Base-by-base conservation (phyloP, 805 yeast species). In the Dipodascopsis tothii region DNA sequence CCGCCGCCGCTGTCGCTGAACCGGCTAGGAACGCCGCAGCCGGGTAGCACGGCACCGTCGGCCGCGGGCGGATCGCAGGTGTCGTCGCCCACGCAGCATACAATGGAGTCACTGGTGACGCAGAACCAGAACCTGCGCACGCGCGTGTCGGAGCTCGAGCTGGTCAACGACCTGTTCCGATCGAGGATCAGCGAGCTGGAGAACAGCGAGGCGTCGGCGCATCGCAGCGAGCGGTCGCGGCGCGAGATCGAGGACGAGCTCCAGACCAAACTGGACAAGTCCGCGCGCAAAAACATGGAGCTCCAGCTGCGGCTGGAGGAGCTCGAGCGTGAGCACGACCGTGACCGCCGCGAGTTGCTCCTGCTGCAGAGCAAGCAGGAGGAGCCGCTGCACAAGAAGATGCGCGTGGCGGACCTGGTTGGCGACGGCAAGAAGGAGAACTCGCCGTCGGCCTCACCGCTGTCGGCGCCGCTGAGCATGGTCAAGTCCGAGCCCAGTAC, bases 121-220 rank as follows among this genome's bases (percentile, higher is more conserved):
- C 70, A 66, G 30, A 56, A 64, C 18, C 66, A 67, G 27, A 67
- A 63, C 41, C 65, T 88, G 50, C 76, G 77, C 51, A 84, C 95
- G 0, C 71, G 94, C 46, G 84, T 88, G 19, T 77, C 83, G 9
- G 97, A 90, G 61, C 72, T 90, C 49, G 97, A 90, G 61, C 70
- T 88, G 35, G 95, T 90, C 33, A 88, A 87, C 56, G 96, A 88
- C 60, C 67, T 90, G 46, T 84, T 86, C 67, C 76, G 84, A 55
- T 76, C 90, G 4, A 75, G 94, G 54, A 84, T 90, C 35, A 69
- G 74, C 61, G 95, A 90, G 59, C 69, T 90, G 51, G 96, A 90
- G 64, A 55, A 60, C 11, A 50, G 62, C 1, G 71, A 68, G 45
- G 43, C 57, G 5, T 54, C 60, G 21, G 61, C 68, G 7, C 56